Conservation (phyloP, 2,329 filamentous ascomycete species). For the Fusarium sulawesiense region DNA sequence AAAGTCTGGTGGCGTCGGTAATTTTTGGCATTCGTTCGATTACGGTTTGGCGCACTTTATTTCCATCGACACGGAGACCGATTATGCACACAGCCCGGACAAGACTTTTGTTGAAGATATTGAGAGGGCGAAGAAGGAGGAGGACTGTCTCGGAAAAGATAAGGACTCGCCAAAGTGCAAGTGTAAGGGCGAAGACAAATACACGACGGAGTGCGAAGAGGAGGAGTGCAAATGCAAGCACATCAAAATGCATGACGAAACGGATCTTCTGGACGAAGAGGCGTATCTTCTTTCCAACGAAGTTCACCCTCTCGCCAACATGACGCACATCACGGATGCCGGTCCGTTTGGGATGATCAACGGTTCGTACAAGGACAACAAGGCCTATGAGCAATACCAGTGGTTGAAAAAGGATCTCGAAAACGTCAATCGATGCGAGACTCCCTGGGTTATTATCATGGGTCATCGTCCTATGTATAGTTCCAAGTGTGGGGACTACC, state of each 20-base stretch:
- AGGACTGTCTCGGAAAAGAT: background rate
- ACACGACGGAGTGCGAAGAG: background rate
- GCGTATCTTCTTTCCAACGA: fast-evolving
- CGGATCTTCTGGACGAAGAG: background rate
- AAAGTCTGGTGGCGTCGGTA: fast-evolving
- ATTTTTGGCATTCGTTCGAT: constrained; percentile 7
- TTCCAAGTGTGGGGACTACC: background rate
- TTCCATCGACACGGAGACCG: constrained; percentile 3
- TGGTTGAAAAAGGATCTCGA: background rate
- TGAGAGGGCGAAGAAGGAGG: background rate
- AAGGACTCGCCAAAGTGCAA: background rate
- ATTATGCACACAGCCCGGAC: background rate
- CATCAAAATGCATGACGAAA: background rate
- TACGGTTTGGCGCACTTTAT: constrained; percentile 6
- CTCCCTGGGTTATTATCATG: constrained; percentile 4
- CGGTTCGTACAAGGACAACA: background rate
- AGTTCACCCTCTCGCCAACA: background rate
- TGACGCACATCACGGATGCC: background rate
- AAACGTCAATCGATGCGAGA: background rate
- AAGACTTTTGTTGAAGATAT: background rate
- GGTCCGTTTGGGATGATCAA: background rate
- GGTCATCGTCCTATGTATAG: constrained; percentile 8
- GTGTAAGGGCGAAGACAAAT: background rate
- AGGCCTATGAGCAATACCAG: background rate
- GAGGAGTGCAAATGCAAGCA: background rate